Evolutionary conservation across 75 land plant species (phyloP), one percentile per base, ranked within the genome.

Genomic region (Cryptomeria japonica): DNA sequence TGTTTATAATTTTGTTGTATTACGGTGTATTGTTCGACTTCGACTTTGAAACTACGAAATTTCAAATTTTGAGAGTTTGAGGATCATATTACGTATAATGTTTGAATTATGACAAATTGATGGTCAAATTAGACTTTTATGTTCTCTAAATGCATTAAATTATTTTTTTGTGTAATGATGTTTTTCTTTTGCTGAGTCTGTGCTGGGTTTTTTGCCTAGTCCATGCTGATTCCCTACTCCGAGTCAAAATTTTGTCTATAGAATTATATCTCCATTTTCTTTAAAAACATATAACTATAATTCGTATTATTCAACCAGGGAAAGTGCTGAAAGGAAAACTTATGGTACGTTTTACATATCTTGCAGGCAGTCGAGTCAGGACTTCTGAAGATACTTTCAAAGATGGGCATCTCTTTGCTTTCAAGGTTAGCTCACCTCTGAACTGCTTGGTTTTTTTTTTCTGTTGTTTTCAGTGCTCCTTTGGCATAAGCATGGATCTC

Each of bases 341-440:
- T 82, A 41, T 82, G 11, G 14, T 82, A 41, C 5, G 8, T 82
- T 82, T 82, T 82, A n/a, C 42, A 41, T 82, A 12, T 51, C 9
- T 89, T 90, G 73, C 94, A 97, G 98, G 96, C 99, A 34, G 93
- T 97, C 5, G 95, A 93, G 90, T 89, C 96, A 90, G 99, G 99
- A 82, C 94, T 98, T 64, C 88, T 96, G 64, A 98, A 98, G 85
- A 96, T 98, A 86, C 93, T 98, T 72, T 97, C 99, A 78, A 98
- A 98, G 87, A 98, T 98, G 99, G 99, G 99, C 42, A 98, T 98
- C 46, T 98, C 97, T 34, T 89, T 97, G 88, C 95, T 98, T 44
- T 96, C 99, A 4, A 97, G 99, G 99, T 98, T 85, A 22, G 80
- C 77, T 68, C 5, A 37, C 34, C 53, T 34, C 0, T 12, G 31